Evolutionary conservation across 2,329 filamentous ascomycete species (phyloP), one percentile per base, ranked within the genome.

Genomic region (Pseudonectria foliicola): DNA sequence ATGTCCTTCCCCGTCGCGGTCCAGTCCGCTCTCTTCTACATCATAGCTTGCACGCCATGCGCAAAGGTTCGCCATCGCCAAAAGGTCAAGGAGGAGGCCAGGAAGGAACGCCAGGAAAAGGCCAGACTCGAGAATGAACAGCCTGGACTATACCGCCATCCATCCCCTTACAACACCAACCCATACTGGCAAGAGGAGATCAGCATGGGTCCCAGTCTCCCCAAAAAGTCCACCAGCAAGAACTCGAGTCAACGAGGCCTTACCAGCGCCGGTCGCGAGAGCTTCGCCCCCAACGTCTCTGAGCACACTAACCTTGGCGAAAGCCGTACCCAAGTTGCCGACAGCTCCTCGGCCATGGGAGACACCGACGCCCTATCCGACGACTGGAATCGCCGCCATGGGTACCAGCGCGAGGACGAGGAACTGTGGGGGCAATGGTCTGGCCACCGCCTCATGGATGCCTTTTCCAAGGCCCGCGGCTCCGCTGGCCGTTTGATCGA

Each of bases 111-210:
- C 37, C 68, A 75, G 47, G 75, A 82, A 46, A 81, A 83, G 56
- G 71, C 73, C 29, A 75, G 69, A 39, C 61, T 80, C 38, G 75
- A 83, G 48, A 73, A 72, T 35, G 77, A 87, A 45, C 77, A 88
- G 55, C 85, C 85, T 0, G 77, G 75, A 27, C 61, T 78, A 10
- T 92, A 94, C 59, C 72, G 78, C 33, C 88, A 95, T 52, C 88
- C 83, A 2, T 77, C 79, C 29, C 85, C 87, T 1, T 92, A 87
- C 50, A 82, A 80, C 52, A 94, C 87, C 18, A 95, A 95, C 52
- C 81, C 82, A 10, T 86, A 85, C 62, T 95, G 89, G 89, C 68
- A 74, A 23, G 84, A 92, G 54, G 89, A 95, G 60, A 93, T 95
- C 46, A 71, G 70, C 43, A 73, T 89, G 62, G 89, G 89, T 0